Percentiles rank a stretch among this genome's conserved stretches.
Conservation (phyloP, 2,329 filamentous ascomycete species). For the Microdochium nivale region DNA sequence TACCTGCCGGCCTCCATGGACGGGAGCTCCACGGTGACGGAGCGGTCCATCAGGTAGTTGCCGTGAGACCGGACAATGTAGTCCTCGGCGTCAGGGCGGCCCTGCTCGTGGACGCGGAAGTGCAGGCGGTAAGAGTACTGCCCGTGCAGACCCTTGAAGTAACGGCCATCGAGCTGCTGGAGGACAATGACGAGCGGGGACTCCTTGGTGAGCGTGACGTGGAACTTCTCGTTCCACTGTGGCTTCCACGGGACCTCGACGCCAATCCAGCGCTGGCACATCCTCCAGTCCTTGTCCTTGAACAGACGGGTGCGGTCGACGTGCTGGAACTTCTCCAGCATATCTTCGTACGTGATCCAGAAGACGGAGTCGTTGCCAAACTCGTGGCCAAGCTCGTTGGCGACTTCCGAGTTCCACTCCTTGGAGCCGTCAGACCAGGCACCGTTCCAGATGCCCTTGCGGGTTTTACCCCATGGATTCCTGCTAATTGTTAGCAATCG, state of each 20-base stretch:
- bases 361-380: constrained; percentile 56
- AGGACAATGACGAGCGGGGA: constrained; percentile 51
- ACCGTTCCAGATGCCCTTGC: constrained; percentile 52
- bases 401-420: constrained; percentile 51
- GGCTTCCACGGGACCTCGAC: constrained; percentile 54
- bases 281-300: constrained; percentile 47
- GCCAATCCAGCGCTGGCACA: constrained; percentile 51
- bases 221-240: constrained; percentile 54
- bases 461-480: constrained; percentile 52
- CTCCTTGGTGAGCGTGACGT: constrained; percentile 44
- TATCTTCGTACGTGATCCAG: constrained; percentile 55
- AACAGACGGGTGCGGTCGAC: constrained; percentile 57
- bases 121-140: constrained; percentile 45
- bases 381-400: constrained; percentile 47
- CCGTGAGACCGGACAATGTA: constrained; percentile 52
- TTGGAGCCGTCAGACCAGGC: constrained; percentile 52
- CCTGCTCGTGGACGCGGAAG: constrained; percentile 42
- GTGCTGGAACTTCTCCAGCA: constrained; percentile 52
- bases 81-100: constrained; percentile 42
- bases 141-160: constrained; percentile 52
- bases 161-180: constrained; percentile 53
- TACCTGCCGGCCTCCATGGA: constrained; percentile 49
- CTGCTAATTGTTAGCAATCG: constrained; percentile 14
- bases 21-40: constrained; percentile 48
- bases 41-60: constrained; percentile 49